A percentile compares a stretch with the other conserved stretches of the same genome.
These are phyloP conservation scores for Ormosia semicastrata DNA, from an alignment of 306 rosid species.

Conservation along the genomic window DNA sequence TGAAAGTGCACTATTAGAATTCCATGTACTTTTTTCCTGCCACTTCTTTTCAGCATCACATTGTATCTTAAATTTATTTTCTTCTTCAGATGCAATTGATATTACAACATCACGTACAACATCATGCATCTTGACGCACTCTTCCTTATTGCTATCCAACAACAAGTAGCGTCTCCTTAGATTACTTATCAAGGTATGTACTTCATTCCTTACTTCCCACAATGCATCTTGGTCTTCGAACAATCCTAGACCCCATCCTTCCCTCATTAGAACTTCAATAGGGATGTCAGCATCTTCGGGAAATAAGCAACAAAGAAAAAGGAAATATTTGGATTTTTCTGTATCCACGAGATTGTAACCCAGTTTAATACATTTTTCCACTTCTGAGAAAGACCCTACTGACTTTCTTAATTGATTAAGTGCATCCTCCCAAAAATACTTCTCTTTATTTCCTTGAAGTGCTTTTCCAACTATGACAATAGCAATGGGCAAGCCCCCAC, in stretches of 20 bases:
- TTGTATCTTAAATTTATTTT: not conserved
- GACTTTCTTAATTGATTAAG: not conserved
- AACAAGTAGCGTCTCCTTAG: conserved; percentile 27
- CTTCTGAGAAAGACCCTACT: not conserved
- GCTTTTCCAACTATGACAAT: conserved; percentile 33
- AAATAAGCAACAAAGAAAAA: conserved; percentile 19
- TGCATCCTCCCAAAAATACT: conserved; percentile 20
- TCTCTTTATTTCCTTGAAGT: not conserved
- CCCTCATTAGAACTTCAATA: not conserved
- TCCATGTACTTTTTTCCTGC: not conserved
- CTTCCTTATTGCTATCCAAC: not conserved
- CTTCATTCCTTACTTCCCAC: conserved; percentile 21
- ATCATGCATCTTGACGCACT: conserved; percentile 28
- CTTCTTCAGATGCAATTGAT: not conserved
- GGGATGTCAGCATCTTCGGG: conserved; percentile 4
- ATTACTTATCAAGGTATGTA: not conserved
- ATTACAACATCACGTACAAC: conserved; percentile 12
- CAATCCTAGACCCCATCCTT: conserved; percentile 17
- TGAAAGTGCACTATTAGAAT: not conserved
- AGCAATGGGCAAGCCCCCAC: conserved; percentile 38
- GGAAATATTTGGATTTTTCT: conserved; percentile 9
- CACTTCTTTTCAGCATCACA: not conserved
- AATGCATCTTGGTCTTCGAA: not conserved
- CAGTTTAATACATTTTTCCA: not conserved
- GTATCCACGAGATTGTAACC: conserved; percentile 3